Evolutionary conservation across 2,329 filamentous ascomycete species (phyloP).

Genomic region (Fusarium duplospermum): DNA sequence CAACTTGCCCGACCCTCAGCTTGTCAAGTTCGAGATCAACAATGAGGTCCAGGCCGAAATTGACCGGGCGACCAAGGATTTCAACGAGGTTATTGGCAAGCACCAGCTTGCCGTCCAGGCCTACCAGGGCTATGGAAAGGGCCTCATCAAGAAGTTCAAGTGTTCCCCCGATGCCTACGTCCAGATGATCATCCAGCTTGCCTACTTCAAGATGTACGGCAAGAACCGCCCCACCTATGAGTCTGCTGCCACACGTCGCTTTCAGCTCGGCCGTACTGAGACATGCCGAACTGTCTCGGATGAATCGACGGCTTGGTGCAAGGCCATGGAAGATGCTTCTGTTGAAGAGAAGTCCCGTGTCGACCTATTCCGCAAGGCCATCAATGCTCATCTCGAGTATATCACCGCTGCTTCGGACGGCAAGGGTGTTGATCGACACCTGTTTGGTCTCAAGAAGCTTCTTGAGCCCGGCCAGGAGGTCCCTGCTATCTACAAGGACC

Average conservation of each 20-base stretch:
- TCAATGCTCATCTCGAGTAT: constrained; percentile 88
- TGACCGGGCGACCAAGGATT: constrained; percentile 81
- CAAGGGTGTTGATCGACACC: constrained; percentile 92
- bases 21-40: constrained; percentile 82
- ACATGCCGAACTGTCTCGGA: constrained; percentile 94
- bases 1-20: constrained; percentile 82
- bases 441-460: constrained; percentile 97
- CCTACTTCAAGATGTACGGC: constrained; percentile 99
- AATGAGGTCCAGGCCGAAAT: constrained; percentile 82
- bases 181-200: constrained; percentile 98
- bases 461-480: constrained; percentile 83
- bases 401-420: constrained; percentile 90
- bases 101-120: constrained; percentile 95
- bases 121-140: constrained; percentile 98
- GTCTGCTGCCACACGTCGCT: constrained; percentile 92
- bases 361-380: constrained; percentile 83
- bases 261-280: constrained; percentile 96
- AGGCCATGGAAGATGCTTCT: constrained; percentile 80
- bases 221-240: constrained; percentile 98
- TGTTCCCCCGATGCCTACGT: constrained; percentile 98
- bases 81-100: constrained; percentile 81
- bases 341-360: constrained; percentile 73
- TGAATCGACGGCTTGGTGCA: constrained; percentile 90
- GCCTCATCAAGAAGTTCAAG: constrained; percentile 99
- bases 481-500: constrained; percentile 87